Evolutionary conservation across 1,284 basidiomycete species (phyloP).

Genomic region (Sphaerobolus stellatus): DNA sequence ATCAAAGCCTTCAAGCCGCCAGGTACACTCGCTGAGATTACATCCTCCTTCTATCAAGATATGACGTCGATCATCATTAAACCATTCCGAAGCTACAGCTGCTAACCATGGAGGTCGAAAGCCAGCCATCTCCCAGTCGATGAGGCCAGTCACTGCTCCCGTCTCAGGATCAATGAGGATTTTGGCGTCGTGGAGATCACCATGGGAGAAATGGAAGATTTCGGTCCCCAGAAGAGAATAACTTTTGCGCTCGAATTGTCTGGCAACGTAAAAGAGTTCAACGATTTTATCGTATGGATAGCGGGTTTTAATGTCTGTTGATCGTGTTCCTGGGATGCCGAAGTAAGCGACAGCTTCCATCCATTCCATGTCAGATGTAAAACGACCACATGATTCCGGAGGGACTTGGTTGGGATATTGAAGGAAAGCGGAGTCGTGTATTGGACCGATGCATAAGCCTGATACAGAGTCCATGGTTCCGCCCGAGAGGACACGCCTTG

Average conservation of each 20-base stretch:
- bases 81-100: too few species aligned
- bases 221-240: neutral
- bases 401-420: neutral
- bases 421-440: neutral
- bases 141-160: slow-evolving; percentile 13
- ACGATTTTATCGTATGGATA: neutral
- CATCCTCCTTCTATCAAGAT: too few species aligned
- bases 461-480: neutral
- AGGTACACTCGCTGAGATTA: too few species aligned
- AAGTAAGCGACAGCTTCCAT: neutral
- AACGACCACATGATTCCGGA: neutral
- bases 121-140: slow-evolving; percentile 18
- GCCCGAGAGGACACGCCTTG: neutral
- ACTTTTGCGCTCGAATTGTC: neutral
- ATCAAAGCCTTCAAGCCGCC: too few species aligned
- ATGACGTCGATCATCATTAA: too few species aligned
- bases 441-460: neutral
- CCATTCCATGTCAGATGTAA: neutral
- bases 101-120: slow-evolving; percentile 9
- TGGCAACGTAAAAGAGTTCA: neutral
- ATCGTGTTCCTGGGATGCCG: neutral
- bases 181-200: slow-evolving; percentile 8
- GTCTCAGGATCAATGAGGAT: slow-evolving; percentile 14
- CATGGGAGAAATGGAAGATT: slow-evolving; percentile 9
- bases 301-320: neutral